These are phyloP conservation scores for Brassica carinata DNA, from an alignment of 345 rosid genomes.

Conservation along the genomic window DNA sequence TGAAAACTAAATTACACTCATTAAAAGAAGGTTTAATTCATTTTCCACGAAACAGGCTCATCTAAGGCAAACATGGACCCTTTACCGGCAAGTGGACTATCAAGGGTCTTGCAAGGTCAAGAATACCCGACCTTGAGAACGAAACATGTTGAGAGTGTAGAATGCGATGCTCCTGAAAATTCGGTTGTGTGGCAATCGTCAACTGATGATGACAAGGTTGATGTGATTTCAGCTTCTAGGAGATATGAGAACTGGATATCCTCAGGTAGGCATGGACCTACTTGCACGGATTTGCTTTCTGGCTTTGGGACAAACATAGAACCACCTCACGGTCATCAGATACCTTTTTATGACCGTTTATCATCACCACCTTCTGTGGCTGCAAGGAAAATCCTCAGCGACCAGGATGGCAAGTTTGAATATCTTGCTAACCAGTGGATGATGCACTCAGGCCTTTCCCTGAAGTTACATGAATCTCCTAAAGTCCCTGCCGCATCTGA, in stretches of 20 bases:
- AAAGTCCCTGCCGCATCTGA: constrained; percentile 47
- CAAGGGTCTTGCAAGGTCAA: constrained; percentile 87
- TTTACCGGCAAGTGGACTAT: constrained; percentile 52
- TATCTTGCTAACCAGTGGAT: constrained; percentile 50
- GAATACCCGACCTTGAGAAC: constrained; percentile 72
- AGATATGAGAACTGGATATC: constrained; percentile 58
- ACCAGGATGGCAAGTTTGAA: constrained; percentile 55
- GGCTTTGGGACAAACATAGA: constrained; percentile 55
- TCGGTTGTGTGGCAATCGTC: constrained; percentile 58
- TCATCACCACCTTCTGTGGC: constrained; percentile 35
- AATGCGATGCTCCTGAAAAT: constrained; percentile 58
- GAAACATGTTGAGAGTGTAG: constrained; percentile 52
- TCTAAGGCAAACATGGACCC: constrained; percentile 57
- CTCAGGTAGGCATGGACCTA: constrained; percentile 53
- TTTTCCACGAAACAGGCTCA: constrained; percentile 40
- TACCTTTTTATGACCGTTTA: constrained; percentile 46
- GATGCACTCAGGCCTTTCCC: constrained; percentile 53
- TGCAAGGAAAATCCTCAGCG: constrained; percentile 40
- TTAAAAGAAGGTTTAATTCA: constrained; percentile 6
- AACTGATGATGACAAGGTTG: constrained; percentile 60
- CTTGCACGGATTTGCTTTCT: constrained; percentile 64
- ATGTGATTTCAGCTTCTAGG: constrained; percentile 49
- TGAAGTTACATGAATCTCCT: constrained; percentile 48
- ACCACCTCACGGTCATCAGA: constrained; percentile 43
- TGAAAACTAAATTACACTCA: neutral